Percentiles rank a stretch among this genome's conserved stretches.
phyloP scores from a whole-genome alignment of 1,284 basidiomycete genomes.

The Tranzscheliella williamsii region DNA sequence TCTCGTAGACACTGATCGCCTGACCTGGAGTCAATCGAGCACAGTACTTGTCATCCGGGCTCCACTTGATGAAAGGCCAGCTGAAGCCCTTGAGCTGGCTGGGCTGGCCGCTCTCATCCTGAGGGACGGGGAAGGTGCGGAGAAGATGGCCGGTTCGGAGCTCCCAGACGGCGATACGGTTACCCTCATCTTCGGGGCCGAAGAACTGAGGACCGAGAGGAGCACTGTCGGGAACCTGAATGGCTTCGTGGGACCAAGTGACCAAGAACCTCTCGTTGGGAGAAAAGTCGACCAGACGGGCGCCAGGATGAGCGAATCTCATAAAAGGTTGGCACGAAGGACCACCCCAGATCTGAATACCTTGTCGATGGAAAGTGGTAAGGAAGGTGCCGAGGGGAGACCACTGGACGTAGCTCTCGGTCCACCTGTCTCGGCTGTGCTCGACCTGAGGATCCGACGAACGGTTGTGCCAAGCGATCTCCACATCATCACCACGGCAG shows the following conservation, averaged over 20 bases:
- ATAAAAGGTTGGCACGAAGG: slow-evolving; percentile 80
- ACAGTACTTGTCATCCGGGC: slow-evolving; percentile 92
- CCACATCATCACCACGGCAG: slow-evolving; percentile 87
- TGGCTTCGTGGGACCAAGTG: slow-evolving; percentile 96
- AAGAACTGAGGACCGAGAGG: slow-evolving; percentile 69
- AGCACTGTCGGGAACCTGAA: slow-evolving; percentile 80
- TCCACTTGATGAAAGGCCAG: slow-evolving; percentile 98
- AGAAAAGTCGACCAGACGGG: slow-evolving; percentile 95
- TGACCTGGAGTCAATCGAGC: slow-evolving; percentile 84
- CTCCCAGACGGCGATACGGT: slow-evolving; percentile 97
- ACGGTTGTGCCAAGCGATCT: slow-evolving; percentile 91
- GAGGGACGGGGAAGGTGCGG: slow-evolving; percentile 79
- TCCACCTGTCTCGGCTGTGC: slow-evolving; percentile 77
- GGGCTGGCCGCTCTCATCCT: slow-evolving; percentile 46
- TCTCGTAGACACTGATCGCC: slow-evolving; percentile 94
- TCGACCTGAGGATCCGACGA: slow-evolving; percentile 83
- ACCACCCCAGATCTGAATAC: slow-evolving; percentile 95
- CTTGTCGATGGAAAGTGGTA: slow-evolving; percentile 90
- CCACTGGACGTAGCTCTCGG: slow-evolving; percentile 96
- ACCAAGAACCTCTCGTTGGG: slow-evolving; percentile 96
- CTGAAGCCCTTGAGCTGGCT: slow-evolving; percentile 69
- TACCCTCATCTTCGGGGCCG: slow-evolving; percentile 92
- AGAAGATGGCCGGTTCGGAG: slow-evolving; percentile 89
- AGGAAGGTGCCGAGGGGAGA: slow-evolving; percentile 93
- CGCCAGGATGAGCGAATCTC: slow-evolving; percentile 92